These are phyloP conservation scores for Aspergillus puulaauensis DNA, from an alignment of 2,329 filamentous ascomycete genomes.

Conservation along the genomic window DNA sequence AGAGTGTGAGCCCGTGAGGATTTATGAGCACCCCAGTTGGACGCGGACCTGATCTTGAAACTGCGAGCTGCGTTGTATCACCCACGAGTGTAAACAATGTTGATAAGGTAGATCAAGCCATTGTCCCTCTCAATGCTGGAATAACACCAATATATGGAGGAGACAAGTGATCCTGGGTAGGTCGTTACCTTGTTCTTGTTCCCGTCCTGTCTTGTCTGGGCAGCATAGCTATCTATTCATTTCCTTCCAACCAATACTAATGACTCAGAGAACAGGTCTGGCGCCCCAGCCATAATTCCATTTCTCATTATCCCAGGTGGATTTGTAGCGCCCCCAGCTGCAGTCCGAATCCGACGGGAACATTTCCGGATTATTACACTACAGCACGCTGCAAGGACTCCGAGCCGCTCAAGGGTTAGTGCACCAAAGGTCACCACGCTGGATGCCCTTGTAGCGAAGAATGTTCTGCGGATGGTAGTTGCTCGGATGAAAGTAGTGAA, in stretches of 20 bases:
- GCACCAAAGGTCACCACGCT: not conserved
- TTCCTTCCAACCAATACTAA: not conserved
- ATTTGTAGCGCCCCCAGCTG: not conserved
- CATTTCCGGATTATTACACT: not conserved
- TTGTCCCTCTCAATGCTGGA: no score
- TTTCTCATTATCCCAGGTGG: not conserved
- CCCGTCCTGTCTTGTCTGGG: no score
- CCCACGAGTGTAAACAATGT: no score
- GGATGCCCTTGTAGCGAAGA: not conserved
- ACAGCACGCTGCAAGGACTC: not conserved
- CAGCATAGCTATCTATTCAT: no score
- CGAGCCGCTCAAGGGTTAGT: not conserved
- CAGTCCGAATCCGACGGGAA: not conserved
- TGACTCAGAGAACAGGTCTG: not conserved
- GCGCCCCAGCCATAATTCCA: not conserved
- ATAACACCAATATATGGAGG: not conserved
- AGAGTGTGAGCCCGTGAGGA: no score
- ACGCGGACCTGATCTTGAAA: no score
- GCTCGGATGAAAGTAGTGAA: not conserved
- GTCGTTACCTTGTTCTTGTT: no score
- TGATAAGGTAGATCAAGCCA: no score
- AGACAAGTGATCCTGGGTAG: not conserved
- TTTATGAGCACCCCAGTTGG: no score
- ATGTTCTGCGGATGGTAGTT: not conserved
- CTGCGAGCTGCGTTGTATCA: no score